Conservation (phyloP, 208 protist species). For the Wallacemonas sp. region DNA sequence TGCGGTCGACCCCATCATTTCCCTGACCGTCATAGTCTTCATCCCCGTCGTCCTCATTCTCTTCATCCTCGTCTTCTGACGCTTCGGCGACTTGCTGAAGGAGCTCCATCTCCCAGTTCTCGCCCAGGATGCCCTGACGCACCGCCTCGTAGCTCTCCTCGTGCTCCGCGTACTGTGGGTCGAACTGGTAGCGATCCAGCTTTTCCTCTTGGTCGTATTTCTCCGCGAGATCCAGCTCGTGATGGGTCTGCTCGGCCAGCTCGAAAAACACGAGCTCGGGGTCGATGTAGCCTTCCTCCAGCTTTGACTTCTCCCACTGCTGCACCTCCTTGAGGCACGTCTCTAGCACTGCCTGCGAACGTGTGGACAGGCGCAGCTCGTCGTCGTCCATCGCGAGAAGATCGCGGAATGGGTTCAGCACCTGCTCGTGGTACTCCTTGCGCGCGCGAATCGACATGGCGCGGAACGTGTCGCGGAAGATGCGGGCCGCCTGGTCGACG, state of each 20-base stretch:
- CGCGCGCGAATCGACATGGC: conserved; percentile 62
- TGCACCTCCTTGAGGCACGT: conserved; percentile 90
- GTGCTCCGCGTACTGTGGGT: conserved; percentile 93
- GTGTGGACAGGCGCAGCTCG: conserved; percentile 87
- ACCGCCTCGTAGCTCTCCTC: conserved; percentile 93
- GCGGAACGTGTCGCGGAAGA: conserved; percentile 76
- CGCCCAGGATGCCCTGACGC: conserved; percentile 92
- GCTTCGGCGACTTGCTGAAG: conserved; percentile 61
- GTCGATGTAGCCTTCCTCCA: conserved; percentile 77
- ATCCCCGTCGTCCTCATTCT: conserved; percentile 32
- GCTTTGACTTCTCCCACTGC: conserved; percentile 83
- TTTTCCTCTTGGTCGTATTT: conserved; percentile 84
- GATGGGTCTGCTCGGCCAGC: conserved; percentile 94
- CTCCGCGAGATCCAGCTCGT: conserved; percentile 94
- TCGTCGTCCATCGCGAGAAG: conserved; percentile 92
- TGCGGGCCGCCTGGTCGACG: conserved; percentile 88
- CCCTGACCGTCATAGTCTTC: not conserved
- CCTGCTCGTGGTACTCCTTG: conserved; percentile 64
- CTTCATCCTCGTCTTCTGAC: conserved; percentile 42
- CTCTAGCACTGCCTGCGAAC: conserved; percentile 98
- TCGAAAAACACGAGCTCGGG: conserved; percentile 93
- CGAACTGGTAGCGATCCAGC: conserved; percentile 93
- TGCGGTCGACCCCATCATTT: not conserved
- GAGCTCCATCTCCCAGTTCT: conserved; percentile 84
- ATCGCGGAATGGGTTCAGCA: conserved; percentile 79